Base-by-base conservation (phyloP, 1,284 basidiomycete species). In the Psilocybe mexicana region DNA sequence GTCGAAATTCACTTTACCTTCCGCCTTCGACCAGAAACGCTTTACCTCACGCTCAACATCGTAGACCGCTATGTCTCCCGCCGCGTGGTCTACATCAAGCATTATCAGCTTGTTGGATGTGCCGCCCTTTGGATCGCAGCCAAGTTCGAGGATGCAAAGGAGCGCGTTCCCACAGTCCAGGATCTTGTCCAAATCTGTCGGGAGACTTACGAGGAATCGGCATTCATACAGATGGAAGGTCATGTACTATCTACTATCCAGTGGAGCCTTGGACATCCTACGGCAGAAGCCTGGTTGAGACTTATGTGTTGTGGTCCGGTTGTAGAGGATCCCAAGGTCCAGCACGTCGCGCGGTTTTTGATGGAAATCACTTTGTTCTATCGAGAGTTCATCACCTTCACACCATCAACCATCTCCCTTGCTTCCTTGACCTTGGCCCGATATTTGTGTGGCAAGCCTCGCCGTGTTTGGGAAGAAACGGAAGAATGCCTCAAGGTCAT, bases 351-450 rank as follows among this genome's bases (percentile, higher is more conserved):
- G 1, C 90, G 97, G 46, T 99, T 98, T 80, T 77, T 99, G 68
- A 97, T 99, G 93, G 97, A 99, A 77, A 91, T 96, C 66, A 98
- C 96, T 42, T 84, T 99, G 50, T 99, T 98, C 81, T 92, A 98
- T 74, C 89, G 94, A 63, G 94, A 98, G 71, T 99, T 97, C 74
- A 83, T 98, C 73, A 87, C 88, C 66, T 89, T 89, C 68, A 80
- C 87, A 14, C 88, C 96, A 0, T 96, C 94, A 0, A 82, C 90
- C 35, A 89, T 98, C 67, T 96, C 97, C 23, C 79, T 87, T 24
- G 97, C 92, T 52, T 86, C 95, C 14, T 79, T 99, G 63, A 88
- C 93, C 11, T 84, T 99, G 36, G 93, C 96, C 2, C 88, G 95
- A 44, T 92, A 86, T 77, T 85, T 97, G 54, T 92, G 92, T 66